Evolutionary conservation across 371 early-diverging fungal genomes (phyloP), one percentile per base, ranked within the genome.

Genomic region (Actinomortierella ambigua): DNA sequence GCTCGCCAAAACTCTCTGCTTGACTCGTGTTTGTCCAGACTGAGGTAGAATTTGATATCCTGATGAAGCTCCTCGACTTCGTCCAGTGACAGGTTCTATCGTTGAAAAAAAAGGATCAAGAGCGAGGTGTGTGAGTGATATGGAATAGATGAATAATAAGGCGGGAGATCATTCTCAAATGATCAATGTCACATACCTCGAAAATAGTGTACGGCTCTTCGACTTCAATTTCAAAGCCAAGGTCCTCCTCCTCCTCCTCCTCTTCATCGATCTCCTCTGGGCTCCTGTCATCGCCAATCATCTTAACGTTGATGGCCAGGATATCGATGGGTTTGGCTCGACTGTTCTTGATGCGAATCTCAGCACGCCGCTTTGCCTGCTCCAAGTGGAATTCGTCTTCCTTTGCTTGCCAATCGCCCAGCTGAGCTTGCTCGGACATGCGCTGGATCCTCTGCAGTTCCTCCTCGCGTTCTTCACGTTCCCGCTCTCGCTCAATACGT

Each of bases 371-470:
- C 64, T 94, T 95, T 0, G 95, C 94, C 79, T 96, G 97, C 70
- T 87, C 82, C 58, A 95, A 69, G 76, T 95, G 94, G 70, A 97
- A 97, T 73, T 84, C 91, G 68, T 93, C 93, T 65, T 97, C 98
- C 29, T 91, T 86, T 4, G 88, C 82, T 75, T 94, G 90, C 98
- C 98, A 97, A 73, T 97, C 98, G n/a, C 96, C 97, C 68, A 95
- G 83, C 47, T 88, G 89, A 7, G 88, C 93, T 40, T 88, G 81
- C 69, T 95, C 96, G 18, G 90, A 85, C 53, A 94, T 94, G 1
- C 95, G 77, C 62, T 93, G 90, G 23, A 68, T 78, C 43, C 86
- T 79, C 6, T 78, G 76, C 64, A 83, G 79, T 64, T 97, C 97
- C 61, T 93, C 88, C 59, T 96, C 96, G 7, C 95, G 79, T 55